These are phyloP conservation scores for Cryptococcus sp. DNA, from an alignment of 1,284 basidiomycete genomes.

Conservation along the genomic window DNA sequence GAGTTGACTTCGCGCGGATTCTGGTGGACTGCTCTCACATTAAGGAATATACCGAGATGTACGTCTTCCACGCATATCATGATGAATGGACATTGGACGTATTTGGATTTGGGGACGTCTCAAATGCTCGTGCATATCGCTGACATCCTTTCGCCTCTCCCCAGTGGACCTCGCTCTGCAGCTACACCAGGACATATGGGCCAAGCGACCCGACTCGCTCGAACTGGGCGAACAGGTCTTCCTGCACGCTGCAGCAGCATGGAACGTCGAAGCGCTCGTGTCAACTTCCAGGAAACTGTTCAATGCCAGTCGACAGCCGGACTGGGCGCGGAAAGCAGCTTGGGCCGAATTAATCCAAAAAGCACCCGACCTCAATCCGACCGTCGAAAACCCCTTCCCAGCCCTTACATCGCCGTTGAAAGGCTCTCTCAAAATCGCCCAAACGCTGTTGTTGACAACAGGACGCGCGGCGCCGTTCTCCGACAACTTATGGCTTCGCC, in stretches of 20 bases:
- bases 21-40: slow-evolving; percentile 30
- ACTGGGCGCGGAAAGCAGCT: slow-evolving; percentile 44
- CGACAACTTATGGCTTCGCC: slow-evolving; percentile 44
- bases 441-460: slow-evolving; percentile 29
- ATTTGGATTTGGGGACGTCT: background rate
- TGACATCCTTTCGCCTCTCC: slow-evolving; percentile 1
- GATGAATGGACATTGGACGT: no score
- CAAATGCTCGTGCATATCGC: background rate
- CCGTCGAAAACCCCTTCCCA: slow-evolving; percentile 16
- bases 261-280: slow-evolving; percentile 33
- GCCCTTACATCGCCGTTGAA: slow-evolving; percentile 9
- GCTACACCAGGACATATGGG: slow-evolving; percentile 34
- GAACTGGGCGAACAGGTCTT: slow-evolving; percentile 45
- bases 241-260: slow-evolving; percentile 31
- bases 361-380: slow-evolving; percentile 20
- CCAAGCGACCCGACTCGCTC: slow-evolving; percentile 21
- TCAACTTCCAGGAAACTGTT: slow-evolving; percentile 42
- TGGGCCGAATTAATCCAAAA: slow-evolving; percentile 39
- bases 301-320: slow-evolving; percentile 33
- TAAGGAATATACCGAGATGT: slow-evolving; percentile 38
- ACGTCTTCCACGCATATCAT: slow-evolving; percentile 11
- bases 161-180: slow-evolving; percentile 40
- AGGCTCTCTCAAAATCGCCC: slow-evolving; percentile 29
- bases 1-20: slow-evolving; percentile 29
- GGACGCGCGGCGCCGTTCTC: slow-evolving; percentile 23